Evolutionary conservation across 2,329 filamentous ascomycete species (phyloP), one percentile per base, ranked within the genome.

Genomic region (Fusarium coicis): DNA sequence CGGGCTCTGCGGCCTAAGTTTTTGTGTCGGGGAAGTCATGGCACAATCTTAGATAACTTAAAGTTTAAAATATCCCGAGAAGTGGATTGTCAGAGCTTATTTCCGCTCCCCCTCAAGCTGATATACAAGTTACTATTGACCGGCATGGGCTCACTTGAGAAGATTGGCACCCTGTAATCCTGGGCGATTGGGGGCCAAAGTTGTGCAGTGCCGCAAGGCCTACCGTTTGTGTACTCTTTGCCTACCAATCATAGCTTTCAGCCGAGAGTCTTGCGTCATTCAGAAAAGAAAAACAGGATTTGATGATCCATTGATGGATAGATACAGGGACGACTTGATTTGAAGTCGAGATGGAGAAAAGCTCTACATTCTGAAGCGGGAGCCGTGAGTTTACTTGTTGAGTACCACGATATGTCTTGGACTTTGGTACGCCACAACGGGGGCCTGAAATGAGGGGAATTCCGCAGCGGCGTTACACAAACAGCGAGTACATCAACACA

Each of bases 341-440:
- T 9, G 14, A 2, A 6, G 4, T 30, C 2, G 2, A 30, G 28
- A 16, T 3, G 18, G 6, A n/a, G 4, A 49, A 30, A 3, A n/a
- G 7, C 15, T 12, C 10, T n/a, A 7, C 12, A 18, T 15, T 0
- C 7, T 23, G 21, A n/a, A 49, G 28, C 7, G 15, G 10, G 19
- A 18, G 46, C 4, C 0, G 5, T 30, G 4, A 15, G 4, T 9
- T 9, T n/a, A 8, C 10, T 7, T 9, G n/a, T 12, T 2, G 15
- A 14, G 46, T 19, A 34, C 32, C 5, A 15, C 5, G 14, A 34
- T 34, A 34, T 5, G 14, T 8, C 5, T 34, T 14, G 16, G 16
- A 12, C 43, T 26, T 44, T 18, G 14, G 14, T 28, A 46, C 7
- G 14, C 18, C 12, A 3, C 10, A 49, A 4, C 5, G 1, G 10